phyloP scores from a whole-genome alignment of 805 yeast species.

The Teunomyces pallodes region DNA sequence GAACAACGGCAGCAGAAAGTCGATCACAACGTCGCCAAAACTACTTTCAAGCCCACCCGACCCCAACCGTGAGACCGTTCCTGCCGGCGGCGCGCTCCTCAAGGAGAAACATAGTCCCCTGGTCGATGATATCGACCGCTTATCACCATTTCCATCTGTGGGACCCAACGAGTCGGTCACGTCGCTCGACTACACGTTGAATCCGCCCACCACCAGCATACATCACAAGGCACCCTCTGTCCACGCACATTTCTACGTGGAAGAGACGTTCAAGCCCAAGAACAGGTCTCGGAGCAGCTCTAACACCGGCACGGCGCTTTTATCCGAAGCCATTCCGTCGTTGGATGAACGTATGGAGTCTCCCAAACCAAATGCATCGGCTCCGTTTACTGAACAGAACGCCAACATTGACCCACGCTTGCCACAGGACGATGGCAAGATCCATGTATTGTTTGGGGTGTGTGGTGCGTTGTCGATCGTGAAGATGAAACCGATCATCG shows the following conservation, averaged over 20 bases:
- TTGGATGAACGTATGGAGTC: slow-evolving; percentile 1
- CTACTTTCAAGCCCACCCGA: slow-evolving; percentile 1
- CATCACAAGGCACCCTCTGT: slow-evolving; percentile 61
- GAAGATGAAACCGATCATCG: slow-evolving; percentile 52
- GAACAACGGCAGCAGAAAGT: slow-evolving; percentile 17
- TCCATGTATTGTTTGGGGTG: slow-evolving; percentile 55
- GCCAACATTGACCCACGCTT: slow-evolving; percentile 59
- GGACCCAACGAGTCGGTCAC: background rate
- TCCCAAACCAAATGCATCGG: background rate
- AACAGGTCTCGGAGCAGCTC: slow-evolving; percentile 41
- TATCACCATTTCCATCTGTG: background rate
- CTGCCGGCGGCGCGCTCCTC: slow-evolving; percentile 47
- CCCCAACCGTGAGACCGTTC: slow-evolving; percentile 28
- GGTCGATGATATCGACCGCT: background rate
- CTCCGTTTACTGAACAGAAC: slow-evolving; percentile 32
- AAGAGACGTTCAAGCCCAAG: slow-evolving; percentile 59
- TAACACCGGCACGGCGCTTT: slow-evolving; percentile 18
- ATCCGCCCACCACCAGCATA: slow-evolving; percentile 28
- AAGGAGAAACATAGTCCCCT: slow-evolving; percentile 15
- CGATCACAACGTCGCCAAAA: slow-evolving; percentile 1
- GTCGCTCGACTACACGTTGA: slow-evolving; percentile 21
- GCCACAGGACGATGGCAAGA: slow-evolving; percentile 58
- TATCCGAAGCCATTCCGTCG: background rate
- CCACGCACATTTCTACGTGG: slow-evolving; percentile 77
- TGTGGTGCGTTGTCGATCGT: slow-evolving; percentile 55